These are phyloP conservation scores for Backusella tuberculispora DNA, from an alignment of 192 early-diverging fungal genomes.

Conservation along the genomic window DNA sequence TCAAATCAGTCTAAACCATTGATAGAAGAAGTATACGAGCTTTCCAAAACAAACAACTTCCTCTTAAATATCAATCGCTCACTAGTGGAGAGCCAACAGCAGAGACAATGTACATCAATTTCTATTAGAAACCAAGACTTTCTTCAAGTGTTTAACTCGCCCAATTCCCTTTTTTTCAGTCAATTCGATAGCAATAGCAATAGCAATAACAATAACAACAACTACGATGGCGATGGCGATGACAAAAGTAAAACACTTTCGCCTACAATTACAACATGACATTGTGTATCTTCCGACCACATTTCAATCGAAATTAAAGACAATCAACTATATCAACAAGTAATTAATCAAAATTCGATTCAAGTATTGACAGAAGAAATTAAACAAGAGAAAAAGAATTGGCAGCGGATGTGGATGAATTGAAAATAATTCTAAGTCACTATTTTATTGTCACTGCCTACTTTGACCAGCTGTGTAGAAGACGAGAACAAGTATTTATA, in stretches of 20 bases:
- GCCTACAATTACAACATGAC: background rate
- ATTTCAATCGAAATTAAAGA: too few relatives aligned
- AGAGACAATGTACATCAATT: slow-evolving; percentile 1
- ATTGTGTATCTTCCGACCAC: background rate
- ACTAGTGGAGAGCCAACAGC: too few relatives aligned
- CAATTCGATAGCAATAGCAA: background rate
- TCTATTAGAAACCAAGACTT: background rate
- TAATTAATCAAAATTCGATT: background rate
- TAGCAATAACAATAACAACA: too few relatives aligned
- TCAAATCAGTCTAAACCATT: background rate
- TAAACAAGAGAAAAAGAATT: slow-evolving; percentile 5
- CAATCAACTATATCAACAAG: too few relatives aligned
- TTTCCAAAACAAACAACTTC: background rate
- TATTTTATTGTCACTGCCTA: slow-evolving; percentile 36
- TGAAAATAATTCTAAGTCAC: slow-evolving; percentile 28
- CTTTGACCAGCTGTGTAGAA: slow-evolving; percentile 28
- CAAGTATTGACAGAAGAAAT: background rate
- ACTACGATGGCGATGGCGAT: too few relatives aligned
- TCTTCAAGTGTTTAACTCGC: background rate
- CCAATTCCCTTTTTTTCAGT: background rate
- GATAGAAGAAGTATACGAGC: background rate
- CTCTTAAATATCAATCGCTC: background rate
- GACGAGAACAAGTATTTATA: background rate
- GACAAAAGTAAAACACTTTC: background rate
- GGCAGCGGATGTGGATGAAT: slow-evolving; percentile 27